Evolutionary conservation across 2,329 filamentous ascomycete genomes (phyloP).

Genomic region (Microdochium nivale): DNA sequence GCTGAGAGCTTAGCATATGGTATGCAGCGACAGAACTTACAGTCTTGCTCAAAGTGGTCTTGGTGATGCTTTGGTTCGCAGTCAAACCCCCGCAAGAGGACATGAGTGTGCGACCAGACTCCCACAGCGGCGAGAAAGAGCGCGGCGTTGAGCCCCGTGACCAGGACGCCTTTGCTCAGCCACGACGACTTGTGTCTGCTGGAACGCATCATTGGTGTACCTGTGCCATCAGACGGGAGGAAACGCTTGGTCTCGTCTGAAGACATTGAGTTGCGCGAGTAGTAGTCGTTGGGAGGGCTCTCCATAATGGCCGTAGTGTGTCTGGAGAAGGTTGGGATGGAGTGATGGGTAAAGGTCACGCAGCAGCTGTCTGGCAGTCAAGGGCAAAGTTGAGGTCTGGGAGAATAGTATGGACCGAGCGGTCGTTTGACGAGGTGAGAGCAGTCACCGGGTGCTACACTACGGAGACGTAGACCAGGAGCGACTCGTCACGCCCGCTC

Average conservation of each 20-base stretch:
- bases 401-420: neutral
- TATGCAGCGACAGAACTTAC: no score
- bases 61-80: neutral
- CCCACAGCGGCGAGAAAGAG: neutral
- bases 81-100: neutral
- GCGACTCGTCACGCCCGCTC: neutral
- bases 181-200: neutral
- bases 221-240: neutral
- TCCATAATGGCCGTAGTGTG: neutral
- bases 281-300: neutral
- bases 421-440: neutral
- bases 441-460: no score
- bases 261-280: neutral
- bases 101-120: neutral
- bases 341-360: no score
- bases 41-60: neutral
- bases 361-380: neutral
- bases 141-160: neutral
- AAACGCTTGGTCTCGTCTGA: neutral
- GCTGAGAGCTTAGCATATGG: neutral
- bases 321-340: no score
- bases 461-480: no score
- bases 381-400: neutral
- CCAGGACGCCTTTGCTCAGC: neutral
- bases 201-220: neutral